A percentile compares a stretch with the other conserved stretches of the same genome.
These are phyloP conservation scores for Hortiboletus rubellus DNA, from an alignment of 1,284 basidiomycete genomes.

Conservation along the genomic window DNA sequence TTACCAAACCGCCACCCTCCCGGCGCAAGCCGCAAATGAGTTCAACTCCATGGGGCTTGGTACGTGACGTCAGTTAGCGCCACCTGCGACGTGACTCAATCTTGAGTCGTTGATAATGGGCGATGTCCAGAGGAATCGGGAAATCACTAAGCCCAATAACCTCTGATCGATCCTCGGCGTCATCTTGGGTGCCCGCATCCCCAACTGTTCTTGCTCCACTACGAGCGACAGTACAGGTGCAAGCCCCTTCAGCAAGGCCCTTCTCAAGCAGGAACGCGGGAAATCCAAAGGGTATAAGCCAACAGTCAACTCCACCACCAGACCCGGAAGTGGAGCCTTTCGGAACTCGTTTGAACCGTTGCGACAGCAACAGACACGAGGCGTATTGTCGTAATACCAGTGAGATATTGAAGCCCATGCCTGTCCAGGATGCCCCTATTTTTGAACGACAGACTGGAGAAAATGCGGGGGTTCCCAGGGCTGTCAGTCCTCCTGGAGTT, in stretches of 20 bases:
- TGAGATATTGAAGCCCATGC: conserved; percentile 3
- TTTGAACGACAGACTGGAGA: background rate
- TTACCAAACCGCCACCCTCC: conserved; percentile 10
- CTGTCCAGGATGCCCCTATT: background rate
- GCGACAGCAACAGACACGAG: background rate
- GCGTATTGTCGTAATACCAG: conserved; percentile 3
- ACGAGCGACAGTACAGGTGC: background rate
- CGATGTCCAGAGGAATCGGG: background rate
- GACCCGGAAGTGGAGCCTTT: background rate
- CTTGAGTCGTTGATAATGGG: too few relatives aligned
- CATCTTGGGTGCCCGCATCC: too few relatives aligned
- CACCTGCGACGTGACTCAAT: background rate
- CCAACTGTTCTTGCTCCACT: background rate
- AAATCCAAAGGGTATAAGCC: background rate
- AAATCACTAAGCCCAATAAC: background rate
- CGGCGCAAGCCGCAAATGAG: background rate
- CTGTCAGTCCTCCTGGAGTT: background rate
- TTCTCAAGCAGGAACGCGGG: background rate
- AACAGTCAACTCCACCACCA: background rate
- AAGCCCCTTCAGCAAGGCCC: background rate
- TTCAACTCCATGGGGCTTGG: background rate
- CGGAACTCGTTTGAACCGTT: background rate
- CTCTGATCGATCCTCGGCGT: background rate
- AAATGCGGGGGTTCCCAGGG: conserved; percentile 10
- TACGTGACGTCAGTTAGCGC: conserved; percentile 6